Percentiles rank a stretch among this genome's conserved stretches.
phyloP scores from a whole-genome alignment of 768 basidiomycete species.

The Heimioporus sp. region DNA sequence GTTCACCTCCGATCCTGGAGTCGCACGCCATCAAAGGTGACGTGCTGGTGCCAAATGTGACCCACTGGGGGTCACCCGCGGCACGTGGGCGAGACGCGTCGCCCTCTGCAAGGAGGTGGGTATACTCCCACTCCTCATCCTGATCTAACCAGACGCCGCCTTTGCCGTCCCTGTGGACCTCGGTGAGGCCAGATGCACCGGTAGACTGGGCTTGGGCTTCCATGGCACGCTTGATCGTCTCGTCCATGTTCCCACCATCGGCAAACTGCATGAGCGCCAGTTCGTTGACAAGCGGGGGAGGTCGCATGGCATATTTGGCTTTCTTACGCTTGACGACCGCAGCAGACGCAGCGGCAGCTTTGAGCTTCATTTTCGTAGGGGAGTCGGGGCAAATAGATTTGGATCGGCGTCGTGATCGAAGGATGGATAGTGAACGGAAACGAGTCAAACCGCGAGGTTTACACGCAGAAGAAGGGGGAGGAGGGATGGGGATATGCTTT shows the following conservation, averaged over 20 bases:
- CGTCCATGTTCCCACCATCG: slow-evolving; percentile 60
- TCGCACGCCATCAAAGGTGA: slow-evolving; percentile 6
- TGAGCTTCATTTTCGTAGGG: slow-evolving; percentile 24
- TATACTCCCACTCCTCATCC: slow-evolving; percentile 70
- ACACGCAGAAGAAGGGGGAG: slow-evolving; percentile 7
- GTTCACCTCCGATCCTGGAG: slow-evolving; percentile 24
- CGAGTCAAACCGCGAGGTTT: slow-evolving; percentile 37
- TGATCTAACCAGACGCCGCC: slow-evolving; percentile 71
- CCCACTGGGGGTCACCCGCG: slow-evolving; percentile 40
- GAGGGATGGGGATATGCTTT: slow-evolving; percentile 19
- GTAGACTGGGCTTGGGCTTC: slow-evolving; percentile 51
- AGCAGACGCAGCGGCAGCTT: slow-evolving; percentile 18
- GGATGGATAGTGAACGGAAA: slow-evolving; percentile 51
- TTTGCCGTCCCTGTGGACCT: slow-evolving; percentile 57
- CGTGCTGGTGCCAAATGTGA: slow-evolving; percentile 37
- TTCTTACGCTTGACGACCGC: slow-evolving; percentile 50
- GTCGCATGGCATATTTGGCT: slow-evolving; percentile 43
- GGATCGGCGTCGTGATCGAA: slow-evolving; percentile 39
- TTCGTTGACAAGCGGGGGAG: slow-evolving; percentile 59
- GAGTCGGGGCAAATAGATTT: slow-evolving; percentile 32
- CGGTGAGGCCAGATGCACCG: slow-evolving; percentile 38
- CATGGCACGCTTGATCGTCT: slow-evolving; percentile 53
- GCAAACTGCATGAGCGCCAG: slow-evolving; percentile 68
- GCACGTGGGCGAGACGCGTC: slow-evolving; percentile 23
- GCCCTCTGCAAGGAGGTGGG: slow-evolving; percentile 50